phyloP scores from a whole-genome alignment of 148 eudicot species.

The Heliamphora exappendiculata region DNA sequence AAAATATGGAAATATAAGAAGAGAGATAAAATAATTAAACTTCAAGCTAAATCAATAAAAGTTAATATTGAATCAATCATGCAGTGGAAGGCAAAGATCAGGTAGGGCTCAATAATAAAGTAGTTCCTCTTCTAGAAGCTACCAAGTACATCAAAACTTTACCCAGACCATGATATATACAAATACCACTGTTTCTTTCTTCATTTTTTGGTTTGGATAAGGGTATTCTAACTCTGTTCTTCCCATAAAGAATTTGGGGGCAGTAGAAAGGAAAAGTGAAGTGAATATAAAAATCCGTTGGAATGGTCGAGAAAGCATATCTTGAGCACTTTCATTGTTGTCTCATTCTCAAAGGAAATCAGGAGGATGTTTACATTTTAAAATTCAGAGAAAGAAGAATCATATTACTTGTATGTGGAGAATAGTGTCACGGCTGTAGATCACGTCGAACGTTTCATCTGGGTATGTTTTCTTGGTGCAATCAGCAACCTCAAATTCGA shows the following conservation, averaged over 20 bases:
- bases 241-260: neutral
- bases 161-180: neutral
- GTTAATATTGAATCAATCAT: neutral
- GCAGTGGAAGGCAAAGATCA: neutral
- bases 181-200: no score
- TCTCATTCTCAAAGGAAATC: neutral
- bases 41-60: neutral
- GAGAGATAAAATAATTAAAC: neutral
- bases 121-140: neutral
- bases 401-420: slow-evolving; percentile 84
- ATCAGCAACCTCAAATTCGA: slow-evolving; percentile 97
- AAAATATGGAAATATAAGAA: neutral
- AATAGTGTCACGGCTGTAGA: slow-evolving; percentile 98
- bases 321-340: neutral
- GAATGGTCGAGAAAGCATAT: neutral
- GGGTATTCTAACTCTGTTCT: neutral
- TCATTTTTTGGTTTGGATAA: no score
- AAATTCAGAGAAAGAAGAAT: neutral
- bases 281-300: neutral
- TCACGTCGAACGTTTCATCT: slow-evolving; percentile 69
- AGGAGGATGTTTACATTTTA: neutral
- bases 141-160: neutral
- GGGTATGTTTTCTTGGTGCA: slow-evolving; percentile 92
- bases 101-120: neutral
- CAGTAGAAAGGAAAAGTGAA: neutral